These are phyloP conservation scores for Pyrenula massariospora DNA, from an alignment of 495 filamentous ascomycete species.

Conservation along the genomic window DNA sequence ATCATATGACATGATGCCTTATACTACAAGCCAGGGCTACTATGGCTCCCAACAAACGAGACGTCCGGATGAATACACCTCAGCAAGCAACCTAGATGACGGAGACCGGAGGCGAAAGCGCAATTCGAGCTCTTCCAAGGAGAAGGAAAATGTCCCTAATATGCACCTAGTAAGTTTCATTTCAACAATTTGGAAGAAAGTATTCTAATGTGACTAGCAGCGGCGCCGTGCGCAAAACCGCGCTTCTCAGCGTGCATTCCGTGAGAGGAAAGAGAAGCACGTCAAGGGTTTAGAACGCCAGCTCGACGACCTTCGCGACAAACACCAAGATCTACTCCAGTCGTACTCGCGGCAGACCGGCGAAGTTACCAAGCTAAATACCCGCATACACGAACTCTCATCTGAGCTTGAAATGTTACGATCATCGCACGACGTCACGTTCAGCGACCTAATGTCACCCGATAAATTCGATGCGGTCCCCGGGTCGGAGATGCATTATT, in stretches of 20 bases:
- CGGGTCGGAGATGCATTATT: background rate
- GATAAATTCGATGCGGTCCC: background rate
- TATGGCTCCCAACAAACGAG: background rate
- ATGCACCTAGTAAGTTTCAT: background rate
- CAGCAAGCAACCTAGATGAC: background rate
- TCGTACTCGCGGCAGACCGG: constrained; percentile 8
- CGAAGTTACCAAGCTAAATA: background rate
- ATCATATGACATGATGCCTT: background rate
- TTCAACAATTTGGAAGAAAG: background rate
- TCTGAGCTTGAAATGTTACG: background rate
- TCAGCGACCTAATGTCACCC: background rate
- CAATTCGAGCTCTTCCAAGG: background rate
- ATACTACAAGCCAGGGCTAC: background rate
- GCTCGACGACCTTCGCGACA: constrained; percentile 21
- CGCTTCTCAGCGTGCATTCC: constrained; percentile 39
- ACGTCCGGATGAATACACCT: background rate
- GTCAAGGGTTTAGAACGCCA: constrained; percentile 27
- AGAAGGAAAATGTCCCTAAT: background rate
- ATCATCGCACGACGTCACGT: background rate
- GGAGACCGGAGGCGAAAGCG: background rate
- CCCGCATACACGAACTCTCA: background rate
- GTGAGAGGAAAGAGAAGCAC: constrained; percentile 36
- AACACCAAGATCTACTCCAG: constrained; percentile 10
- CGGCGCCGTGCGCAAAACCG: constrained; percentile 46
- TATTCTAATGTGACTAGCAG: constrained; percentile 14